Evolutionary conservation across 495 filamentous ascomycete species (phyloP).

Genomic region (Daldinia decipiens): DNA sequence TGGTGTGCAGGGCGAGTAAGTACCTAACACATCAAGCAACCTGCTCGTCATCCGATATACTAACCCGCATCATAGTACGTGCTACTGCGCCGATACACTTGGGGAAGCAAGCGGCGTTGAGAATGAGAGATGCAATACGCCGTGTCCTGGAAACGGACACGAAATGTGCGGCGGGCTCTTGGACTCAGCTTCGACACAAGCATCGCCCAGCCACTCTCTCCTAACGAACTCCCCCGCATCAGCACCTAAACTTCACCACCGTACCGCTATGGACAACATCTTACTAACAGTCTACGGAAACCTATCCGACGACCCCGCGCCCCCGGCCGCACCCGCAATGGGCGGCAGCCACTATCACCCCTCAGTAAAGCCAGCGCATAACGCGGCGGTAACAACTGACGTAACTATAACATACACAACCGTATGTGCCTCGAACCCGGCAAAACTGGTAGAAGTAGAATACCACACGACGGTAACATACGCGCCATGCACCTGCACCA

Average conservation of each 20-base stretch:
- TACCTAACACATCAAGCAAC: neutral
- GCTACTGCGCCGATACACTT: constrained; percentile 62
- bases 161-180: constrained; percentile 35
- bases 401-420: constrained; percentile 45
- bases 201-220: constrained; percentile 6
- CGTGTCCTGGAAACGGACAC: constrained; percentile 28
- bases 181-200: too few species aligned
- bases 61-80: constrained; percentile 13
- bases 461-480: constrained; percentile 39
- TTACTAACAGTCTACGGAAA: constrained; percentile 41
- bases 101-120: constrained; percentile 63
- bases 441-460: constrained; percentile 23
- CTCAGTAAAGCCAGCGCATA: neutral
- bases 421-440: constrained; percentile 43
- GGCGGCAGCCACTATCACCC: constrained; percentile 11
- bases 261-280: neutral
- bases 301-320: constrained; percentile 15
- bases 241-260: neutral
- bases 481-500: constrained; percentile 25
- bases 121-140: constrained; percentile 22
- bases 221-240: neutral
- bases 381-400: constrained; percentile 26
- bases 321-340: constrained; percentile 36
- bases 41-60: neutral
- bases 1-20: constrained; percentile 37